These are phyloP conservation scores for Lagenidium giganteum DNA, from an alignment of 352 stramenopile species.

Conservation along the genomic window DNA sequence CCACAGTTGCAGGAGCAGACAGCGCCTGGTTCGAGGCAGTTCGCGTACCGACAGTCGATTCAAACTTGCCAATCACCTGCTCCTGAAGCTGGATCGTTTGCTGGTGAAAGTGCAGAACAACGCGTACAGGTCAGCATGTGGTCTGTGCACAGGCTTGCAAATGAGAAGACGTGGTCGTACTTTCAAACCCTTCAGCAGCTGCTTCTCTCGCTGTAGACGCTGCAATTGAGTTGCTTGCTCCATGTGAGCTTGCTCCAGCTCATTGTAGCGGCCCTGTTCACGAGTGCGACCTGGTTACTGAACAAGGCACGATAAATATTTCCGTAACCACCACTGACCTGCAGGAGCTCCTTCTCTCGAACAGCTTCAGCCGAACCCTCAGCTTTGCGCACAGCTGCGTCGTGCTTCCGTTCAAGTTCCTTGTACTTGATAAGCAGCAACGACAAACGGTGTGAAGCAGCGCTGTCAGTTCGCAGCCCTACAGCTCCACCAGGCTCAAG, in stretches of 20 bases:
- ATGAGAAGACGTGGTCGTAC: slow-evolving; percentile 10
- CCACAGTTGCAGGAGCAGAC: no score
- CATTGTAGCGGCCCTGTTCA: slow-evolving; percentile 27
- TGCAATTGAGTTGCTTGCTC: slow-evolving; percentile 62
- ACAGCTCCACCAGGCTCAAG: slow-evolving; percentile 2
- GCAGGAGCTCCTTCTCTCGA: no score
- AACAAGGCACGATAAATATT: no score
- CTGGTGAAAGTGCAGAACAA: slow-evolving; percentile 25
- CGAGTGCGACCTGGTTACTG: no score
- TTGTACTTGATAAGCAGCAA: slow-evolving; percentile 61
- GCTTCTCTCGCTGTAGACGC: slow-evolving; percentile 59
- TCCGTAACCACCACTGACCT: slow-evolving; percentile 28
- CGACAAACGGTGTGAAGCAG: slow-evolving; percentile 37
- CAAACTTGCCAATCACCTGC: slow-evolving; percentile 74
- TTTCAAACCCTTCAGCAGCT: slow-evolving; percentile 42
- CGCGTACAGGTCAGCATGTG: neutral
- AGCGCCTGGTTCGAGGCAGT: slow-evolving; percentile 13
- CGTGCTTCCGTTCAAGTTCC: slow-evolving; percentile 42
- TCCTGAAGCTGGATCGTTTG: slow-evolving; percentile 71
- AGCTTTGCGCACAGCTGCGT: no score
- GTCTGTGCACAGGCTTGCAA: no score
- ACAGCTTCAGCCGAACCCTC: no score
- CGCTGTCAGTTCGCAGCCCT: slow-evolving; percentile 13
- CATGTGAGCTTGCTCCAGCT: slow-evolving; percentile 71
- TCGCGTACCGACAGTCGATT: slow-evolving; percentile 48